Evolutionary conservation across 208 protist species (phyloP), one percentile per base, ranked within the genome.

Genomic region (Wallacemonas rigidus): DNA sequence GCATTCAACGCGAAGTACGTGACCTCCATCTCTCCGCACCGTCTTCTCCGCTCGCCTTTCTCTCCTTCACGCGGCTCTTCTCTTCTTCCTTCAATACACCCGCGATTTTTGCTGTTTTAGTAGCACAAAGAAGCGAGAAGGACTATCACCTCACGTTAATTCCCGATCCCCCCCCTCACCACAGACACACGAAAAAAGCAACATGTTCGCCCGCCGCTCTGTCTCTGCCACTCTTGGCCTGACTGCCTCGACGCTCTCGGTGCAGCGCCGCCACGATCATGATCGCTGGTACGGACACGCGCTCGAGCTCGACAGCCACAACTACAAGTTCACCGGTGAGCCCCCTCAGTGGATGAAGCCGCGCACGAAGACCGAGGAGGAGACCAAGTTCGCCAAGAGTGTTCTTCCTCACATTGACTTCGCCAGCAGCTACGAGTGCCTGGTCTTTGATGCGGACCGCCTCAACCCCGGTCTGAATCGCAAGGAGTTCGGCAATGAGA

Each of bases 401-500:
- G 83, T 90, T 45, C 80, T 95, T 40, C 87, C 90, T 11, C 87
- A 93, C 76, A 81, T 95, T 55, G 88, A 92, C 83, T 95, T 95
- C 76, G 86, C 81, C 48, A 88, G 76, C 67, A 92, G 82, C 75
- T 95, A 93, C 76, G 88, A 93, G 77, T 93, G 86, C 79, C 69
- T 95, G 12, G 57, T 93, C 65, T 95, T 92, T 64, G 90, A 95
- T 67, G 90, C 90, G 12, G 90, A 95, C 77, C 87, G 90, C 43
- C 79, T 95, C 39, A 90, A 95, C 79, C 71, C 74, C 1, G 43
- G 78, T 63, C 80, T 95, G 47, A 93, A 93, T 80, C 90, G 90
- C 67, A 95, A 95, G 76, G 90, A 95, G 80, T 95, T 95, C 75
- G 90, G 87, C 54, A 95, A 95, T 68, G 90, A 95, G 80, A 84